Base-by-base conservation (phyloP, 225 moss, liverwort and hornwort genomes). In the Physcomitrium patens region DNA sequence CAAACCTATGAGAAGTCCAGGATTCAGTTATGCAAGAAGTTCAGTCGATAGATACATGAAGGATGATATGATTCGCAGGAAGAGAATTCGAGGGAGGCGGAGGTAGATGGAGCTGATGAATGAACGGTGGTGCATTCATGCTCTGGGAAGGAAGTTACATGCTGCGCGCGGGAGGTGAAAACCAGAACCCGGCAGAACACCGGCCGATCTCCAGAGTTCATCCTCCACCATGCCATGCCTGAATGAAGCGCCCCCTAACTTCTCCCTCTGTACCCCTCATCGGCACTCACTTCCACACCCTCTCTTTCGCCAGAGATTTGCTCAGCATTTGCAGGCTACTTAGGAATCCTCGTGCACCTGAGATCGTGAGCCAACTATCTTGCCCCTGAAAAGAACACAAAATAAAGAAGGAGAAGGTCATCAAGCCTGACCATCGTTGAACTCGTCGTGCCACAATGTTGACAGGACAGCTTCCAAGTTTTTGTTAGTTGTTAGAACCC, bases 161-260 rank as follows among this genome's bases (percentile, higher is more conserved):
- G 70, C 54, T 27, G 66, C 63, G 74, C 70, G 74, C 74, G 70
- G 76, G 77, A 37, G 69, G 70, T 70, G 48, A 55, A 77, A 77
- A 84, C 84, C 31, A 54, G 71, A 78, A 28, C 73, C 80, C 5
- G 7, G 31, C 7, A 59, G 47, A 59, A 76, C 72, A 69, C 70
- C 84, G 75, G 81, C 77, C 58, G 84, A 71, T 67, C 63, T 74
- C 37, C 77, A 80, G 73, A 61, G 47, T 70, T 71, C 67, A 71
- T 56, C 67, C 19, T 44, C 69, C 69, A 73, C 69, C 24, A 43
- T 55, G 54, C 26, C 55, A 7, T 52, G 24, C 14, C 62, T 26
- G 62, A 68, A 72, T 67, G 68, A 68, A 76, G 76, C 68, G 83
- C 45, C 75, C 55, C 69, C 70, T 57, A 77, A 67, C 69, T 57